Percentiles rank a stretch among this genome's conserved stretches.
These are phyloP conservation scores for Exophiala bonariae DNA, from an alignment of 2,329 filamentous ascomycete species.

Conservation along the genomic window DNA sequence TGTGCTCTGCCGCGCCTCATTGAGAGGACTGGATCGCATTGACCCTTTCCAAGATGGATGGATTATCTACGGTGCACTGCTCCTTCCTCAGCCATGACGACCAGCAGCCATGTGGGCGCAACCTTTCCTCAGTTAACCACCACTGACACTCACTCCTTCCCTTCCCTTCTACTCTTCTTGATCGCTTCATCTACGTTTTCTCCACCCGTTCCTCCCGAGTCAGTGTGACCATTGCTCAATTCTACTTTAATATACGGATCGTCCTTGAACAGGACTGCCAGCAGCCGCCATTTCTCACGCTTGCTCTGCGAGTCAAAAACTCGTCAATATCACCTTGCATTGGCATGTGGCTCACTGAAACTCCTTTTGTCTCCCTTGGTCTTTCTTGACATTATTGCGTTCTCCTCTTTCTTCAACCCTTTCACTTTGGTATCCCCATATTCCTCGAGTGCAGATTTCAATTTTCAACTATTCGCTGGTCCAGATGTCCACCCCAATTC, in stretches of 20 bases:
- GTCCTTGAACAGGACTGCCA: slow-evolving; percentile 3
- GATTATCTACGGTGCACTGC: too few relatives aligned
- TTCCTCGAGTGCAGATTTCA: slow-evolving; percentile 16
- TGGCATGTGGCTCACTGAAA: too few relatives aligned
- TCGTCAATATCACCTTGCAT: too few relatives aligned
- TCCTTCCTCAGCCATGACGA: too few relatives aligned
- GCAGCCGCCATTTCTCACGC: too few relatives aligned
- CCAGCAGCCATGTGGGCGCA: neutral
- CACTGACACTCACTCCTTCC: slow-evolving; percentile 7
- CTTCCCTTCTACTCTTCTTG: slow-evolving; percentile 1
- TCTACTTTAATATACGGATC: slow-evolving; percentile 6
- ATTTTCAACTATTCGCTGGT: slow-evolving; percentile 14
- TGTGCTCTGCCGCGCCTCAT: too few relatives aligned
- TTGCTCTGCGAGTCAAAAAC: too few relatives aligned
- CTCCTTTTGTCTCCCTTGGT: too few relatives aligned
- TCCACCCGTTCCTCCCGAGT: neutral
- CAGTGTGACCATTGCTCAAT: neutral
- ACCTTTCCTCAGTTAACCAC: slow-evolving; percentile 5
- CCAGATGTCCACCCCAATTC: slow-evolving; percentile 21
- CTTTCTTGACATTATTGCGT: neutral
- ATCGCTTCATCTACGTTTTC: slow-evolving; percentile 3
- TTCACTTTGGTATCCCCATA: too few relatives aligned
- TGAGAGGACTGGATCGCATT: too few relatives aligned
- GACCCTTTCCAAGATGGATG: too few relatives aligned
- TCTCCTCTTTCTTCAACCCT: slow-evolving; percentile 13